These are phyloP conservation scores for Delitschia confertaspora DNA, from an alignment of 495 filamentous ascomycete genomes.

Conservation along the genomic window DNA sequence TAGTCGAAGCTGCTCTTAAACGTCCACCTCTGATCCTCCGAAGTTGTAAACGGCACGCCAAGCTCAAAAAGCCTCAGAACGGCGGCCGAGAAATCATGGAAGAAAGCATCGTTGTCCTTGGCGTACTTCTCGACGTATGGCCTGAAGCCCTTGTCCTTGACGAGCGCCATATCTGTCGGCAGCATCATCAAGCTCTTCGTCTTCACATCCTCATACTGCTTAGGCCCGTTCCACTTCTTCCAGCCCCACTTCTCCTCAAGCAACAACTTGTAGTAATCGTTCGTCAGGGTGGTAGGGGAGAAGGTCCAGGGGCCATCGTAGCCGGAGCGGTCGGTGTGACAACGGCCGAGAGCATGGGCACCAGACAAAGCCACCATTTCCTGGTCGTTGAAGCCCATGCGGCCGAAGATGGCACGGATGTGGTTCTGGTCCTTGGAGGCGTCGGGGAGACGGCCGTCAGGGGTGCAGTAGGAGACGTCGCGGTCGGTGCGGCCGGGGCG, in stretches of 20 bases:
- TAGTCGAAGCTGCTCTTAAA: slow-evolving; percentile 55
- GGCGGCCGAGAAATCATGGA: slow-evolving; percentile 80
- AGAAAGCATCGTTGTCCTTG: slow-evolving; percentile 84
- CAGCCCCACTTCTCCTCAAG: slow-evolving; percentile 85
- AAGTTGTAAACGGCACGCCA: slow-evolving; percentile 76
- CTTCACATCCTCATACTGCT: slow-evolving; percentile 70
- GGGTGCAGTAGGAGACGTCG: slow-evolving; percentile 51
- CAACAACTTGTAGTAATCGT: slow-evolving; percentile 87
- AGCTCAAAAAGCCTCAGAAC: slow-evolving; percentile 82
- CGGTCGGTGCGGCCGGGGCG: slow-evolving; percentile 77
- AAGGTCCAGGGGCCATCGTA: slow-evolving; percentile 95
- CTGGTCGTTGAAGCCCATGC: slow-evolving; percentile 96
- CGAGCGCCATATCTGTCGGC: slow-evolving; percentile 77
- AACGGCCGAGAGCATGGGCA: slow-evolving; percentile 87
- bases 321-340: slow-evolving; percentile 81
- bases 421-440: slow-evolving; percentile 70
- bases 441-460: slow-evolving; percentile 93
- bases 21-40: slow-evolving; percentile 55
- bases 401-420: slow-evolving; percentile 84
- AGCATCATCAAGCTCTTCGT: slow-evolving; percentile 95
- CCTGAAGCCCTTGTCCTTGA: slow-evolving; percentile 84
- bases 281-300: slow-evolving; percentile 86
- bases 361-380: slow-evolving; percentile 90
- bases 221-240: slow-evolving; percentile 90
- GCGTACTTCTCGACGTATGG: slow-evolving; percentile 82